phyloP scores from a whole-genome alignment of 768 basidiomycete species.

The Boletus bicolor region DNA sequence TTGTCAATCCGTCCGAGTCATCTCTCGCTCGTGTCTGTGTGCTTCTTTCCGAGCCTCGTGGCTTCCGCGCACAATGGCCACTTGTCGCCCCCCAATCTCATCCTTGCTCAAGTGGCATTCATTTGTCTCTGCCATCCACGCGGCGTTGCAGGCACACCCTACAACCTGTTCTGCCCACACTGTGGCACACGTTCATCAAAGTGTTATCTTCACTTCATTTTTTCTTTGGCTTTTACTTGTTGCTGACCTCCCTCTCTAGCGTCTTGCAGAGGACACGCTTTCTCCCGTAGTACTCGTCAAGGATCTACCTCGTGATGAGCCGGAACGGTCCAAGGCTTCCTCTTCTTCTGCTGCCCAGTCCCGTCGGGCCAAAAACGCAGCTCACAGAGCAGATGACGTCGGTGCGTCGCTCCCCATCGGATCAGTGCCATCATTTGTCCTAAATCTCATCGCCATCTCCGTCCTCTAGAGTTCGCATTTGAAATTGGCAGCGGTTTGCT shows the following conservation, averaged over 20 bases:
- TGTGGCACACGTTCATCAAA: not conserved
- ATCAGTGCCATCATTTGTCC: slow-evolving; percentile 1
- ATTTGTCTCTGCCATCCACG: not conserved
- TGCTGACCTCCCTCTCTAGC: slow-evolving; percentile 32
- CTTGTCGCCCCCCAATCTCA: not conserved
- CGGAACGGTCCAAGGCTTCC: slow-evolving; percentile 54
- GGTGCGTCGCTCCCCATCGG: slow-evolving; percentile 47
- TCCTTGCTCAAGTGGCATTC: not conserved
- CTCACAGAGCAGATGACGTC: slow-evolving; percentile 85
- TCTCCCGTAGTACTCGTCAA: slow-evolving; percentile 45
- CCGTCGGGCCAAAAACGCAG: slow-evolving; percentile 86
- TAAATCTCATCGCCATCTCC: slow-evolving; percentile 16
- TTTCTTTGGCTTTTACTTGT: not conserved
- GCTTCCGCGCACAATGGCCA: slow-evolving; percentile 6
- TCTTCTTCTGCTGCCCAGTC: slow-evolving; percentile 82
- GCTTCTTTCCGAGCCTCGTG: slow-evolving; percentile 17
- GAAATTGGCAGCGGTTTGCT: slow-evolving; percentile 94
- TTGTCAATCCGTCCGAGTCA: not conserved
- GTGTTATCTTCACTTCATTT: not conserved
- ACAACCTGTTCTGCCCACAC: not conserved
- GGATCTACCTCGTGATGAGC: slow-evolving; percentile 61
- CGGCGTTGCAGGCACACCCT: not conserved
- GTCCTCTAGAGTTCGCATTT: slow-evolving; percentile 83
- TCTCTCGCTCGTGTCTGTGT: slow-evolving; percentile 7
- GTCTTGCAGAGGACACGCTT: slow-evolving; percentile 43